Evolutionary conservation across 164 flowering plant genomes (phyloP), one percentile per base, ranked within the genome.

Genomic region (Taxillus chinensis): DNA sequence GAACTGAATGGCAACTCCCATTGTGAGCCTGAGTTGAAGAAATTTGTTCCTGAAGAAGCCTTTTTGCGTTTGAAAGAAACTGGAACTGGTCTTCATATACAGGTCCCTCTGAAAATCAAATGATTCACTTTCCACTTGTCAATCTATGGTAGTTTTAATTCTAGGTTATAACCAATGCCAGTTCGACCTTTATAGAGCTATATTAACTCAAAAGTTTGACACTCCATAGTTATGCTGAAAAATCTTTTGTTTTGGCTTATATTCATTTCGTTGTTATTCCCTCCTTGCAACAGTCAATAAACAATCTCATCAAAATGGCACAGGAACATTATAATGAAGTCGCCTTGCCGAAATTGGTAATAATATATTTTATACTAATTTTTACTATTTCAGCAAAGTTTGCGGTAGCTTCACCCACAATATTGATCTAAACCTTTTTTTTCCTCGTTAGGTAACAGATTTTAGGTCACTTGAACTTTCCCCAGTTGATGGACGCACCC

Each of bases 381-480:
- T 43, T 3, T 59, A 39, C 7, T 8, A 40, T 2, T 37, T 40
- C 51, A 27, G 27, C 7, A 39, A 45, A 16, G 14, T 5, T n/a
- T 14, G 9, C 17, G 45, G 41, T 46, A 37, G 3, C 45, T 56
- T 11, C 41, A 8, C 37, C 62, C 45, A 60, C 41, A 37, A 11
- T 6, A 42, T 62, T 57, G 60, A 67, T 13, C 40, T 51, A 43
- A 58, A 45, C 55, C 4, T 64, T 43, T 11, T 49, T 41, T 54
- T 66, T 10, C 59, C 11, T 62, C 42, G 55, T 48, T 75, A 92
- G 98, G 92, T 89, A 42, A 74, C 96, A 71, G 96, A 92, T 68
- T 92, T 89, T 74, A 95, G 86, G 64, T 92, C 96, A 39, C 92
- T 92, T 59, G 98, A 89, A 71, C 91, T 92, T 65, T 92, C 98